A percentile compares a stretch with the other conserved stretches of the same genome.
These are phyloP conservation scores for Dendryphion nanum DNA, from an alignment of 2,329 filamentous ascomycete genomes.

Conservation along the genomic window DNA sequence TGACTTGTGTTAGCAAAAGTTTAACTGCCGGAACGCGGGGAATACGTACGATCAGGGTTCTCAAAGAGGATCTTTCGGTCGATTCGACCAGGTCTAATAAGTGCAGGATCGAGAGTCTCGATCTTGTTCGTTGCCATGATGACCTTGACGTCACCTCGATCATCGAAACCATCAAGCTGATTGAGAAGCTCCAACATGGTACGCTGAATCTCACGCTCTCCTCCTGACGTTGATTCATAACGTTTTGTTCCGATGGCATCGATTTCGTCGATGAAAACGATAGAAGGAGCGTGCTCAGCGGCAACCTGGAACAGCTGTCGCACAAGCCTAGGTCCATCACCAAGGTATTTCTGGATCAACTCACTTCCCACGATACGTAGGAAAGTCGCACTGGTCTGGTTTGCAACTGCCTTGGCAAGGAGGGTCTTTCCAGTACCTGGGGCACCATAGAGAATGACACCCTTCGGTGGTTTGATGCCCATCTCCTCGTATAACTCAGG, in stretches of 20 bases:
- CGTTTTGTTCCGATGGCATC: conserved; percentile 98
- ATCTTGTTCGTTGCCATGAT: conserved; percentile 99
- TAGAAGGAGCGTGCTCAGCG: conserved; percentile 92
- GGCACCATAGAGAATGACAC: conserved; percentile 96
- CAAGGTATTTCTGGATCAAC: conserved; percentile 97
- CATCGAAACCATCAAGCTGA: conserved; percentile 97
- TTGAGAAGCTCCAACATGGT: conserved; percentile 99
- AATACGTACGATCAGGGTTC: conserved; percentile 63
- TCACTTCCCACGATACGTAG: conserved; percentile 95
- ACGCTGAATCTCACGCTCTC: conserved; percentile 94
- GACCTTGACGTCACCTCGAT: conserved; percentile 97
- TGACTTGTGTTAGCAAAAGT: conserved; percentile 55
- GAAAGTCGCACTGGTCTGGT: conserved; percentile 98
- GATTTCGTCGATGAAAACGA: conserved; percentile 99
- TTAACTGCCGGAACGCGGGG: background rate
- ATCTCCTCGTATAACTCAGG: conserved; percentile 99
- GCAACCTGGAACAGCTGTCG: conserved; percentile 96
- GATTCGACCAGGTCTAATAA: conserved; percentile 96
- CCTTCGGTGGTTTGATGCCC: conserved; percentile 99
- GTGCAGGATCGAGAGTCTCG: conserved; percentile 89
- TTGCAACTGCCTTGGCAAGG: conserved; percentile 93
- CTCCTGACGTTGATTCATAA: conserved; percentile 95
- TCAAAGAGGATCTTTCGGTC: conserved; percentile 92
- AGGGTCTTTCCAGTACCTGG: conserved; percentile 97
- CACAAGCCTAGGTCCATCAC: conserved; percentile 90